Percentiles rank a stretch among this genome's conserved stretches.
These are phyloP conservation scores for Globisporangium orthogonon DNA, from an alignment of 352 stramenopile genomes.

Conservation along the genomic window DNA sequence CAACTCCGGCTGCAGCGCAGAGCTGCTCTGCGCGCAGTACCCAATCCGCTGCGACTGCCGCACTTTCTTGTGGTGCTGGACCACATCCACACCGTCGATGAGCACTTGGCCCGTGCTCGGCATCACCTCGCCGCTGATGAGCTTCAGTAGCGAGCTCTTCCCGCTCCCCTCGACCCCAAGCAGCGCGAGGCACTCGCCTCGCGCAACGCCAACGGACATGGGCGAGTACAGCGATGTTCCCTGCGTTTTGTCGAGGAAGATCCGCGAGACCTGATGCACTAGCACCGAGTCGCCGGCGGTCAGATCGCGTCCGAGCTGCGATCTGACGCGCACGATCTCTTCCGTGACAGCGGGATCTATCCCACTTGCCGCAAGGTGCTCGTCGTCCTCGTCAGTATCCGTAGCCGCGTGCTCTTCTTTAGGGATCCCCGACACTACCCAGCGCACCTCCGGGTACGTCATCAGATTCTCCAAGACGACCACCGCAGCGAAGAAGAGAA, in stretches of 20 bases:
- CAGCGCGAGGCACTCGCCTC: conserved; percentile 15
- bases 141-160: conserved; percentile 13
- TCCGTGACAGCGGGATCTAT: not conserved
- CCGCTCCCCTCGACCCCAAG: conserved; percentile 11
- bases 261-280: conserved; percentile 7
- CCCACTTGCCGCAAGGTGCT: not conserved
- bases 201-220: conserved; percentile 13
- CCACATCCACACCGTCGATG: conserved; percentile 15
- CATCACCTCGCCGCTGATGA: conserved; percentile 17
- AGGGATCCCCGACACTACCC: not conserved
- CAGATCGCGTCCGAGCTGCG: not conserved
- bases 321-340: not conserved
- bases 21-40: conserved; percentile 63
- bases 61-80: conserved; percentile 16
- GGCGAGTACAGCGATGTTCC: not conserved
- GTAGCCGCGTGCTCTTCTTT: not conserved
- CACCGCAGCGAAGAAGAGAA: conserved; percentile 37
- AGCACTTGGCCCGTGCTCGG: conserved; percentile 10
- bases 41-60: conserved; percentile 28
- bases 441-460: conserved; percentile 7
- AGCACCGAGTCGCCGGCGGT: not conserved
- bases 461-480: conserved; percentile 30
- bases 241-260: conserved; percentile 1
- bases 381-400: not conserved
- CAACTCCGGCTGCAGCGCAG: conserved; percentile 13